These are phyloP conservation scores for Ceratobasidium theobromae DNA, from an alignment of 1,284 basidiomycete species.

Conservation along the genomic window DNA sequence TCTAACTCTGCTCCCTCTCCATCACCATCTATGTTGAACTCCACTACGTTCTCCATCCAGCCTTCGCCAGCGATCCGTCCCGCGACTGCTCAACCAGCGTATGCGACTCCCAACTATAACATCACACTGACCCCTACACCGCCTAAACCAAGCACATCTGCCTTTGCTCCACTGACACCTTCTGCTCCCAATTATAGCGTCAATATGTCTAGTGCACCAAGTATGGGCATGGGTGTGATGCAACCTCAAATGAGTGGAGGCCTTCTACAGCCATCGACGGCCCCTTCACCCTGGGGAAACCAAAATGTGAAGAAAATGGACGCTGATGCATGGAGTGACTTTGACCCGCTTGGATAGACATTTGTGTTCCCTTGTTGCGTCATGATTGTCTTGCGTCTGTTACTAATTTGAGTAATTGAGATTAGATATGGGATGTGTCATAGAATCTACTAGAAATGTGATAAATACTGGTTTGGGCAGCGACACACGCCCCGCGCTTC, in stretches of 20 bases:
- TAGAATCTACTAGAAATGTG: conserved; percentile 31
- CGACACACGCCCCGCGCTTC: background rate
- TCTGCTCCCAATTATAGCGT: conserved; percentile 27
- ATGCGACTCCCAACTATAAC: conserved; percentile 57
- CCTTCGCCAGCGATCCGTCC: conserved; percentile 31
- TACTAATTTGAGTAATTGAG: conserved; percentile 15
- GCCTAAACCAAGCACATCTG: conserved; percentile 30
- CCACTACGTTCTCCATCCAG: background rate
- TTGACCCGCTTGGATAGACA: conserved; percentile 64
- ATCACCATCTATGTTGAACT: background rate
- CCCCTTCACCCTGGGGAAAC: conserved; percentile 40
- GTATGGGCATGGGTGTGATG: conserved; percentile 29
- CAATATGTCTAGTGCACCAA: conserved; percentile 13
- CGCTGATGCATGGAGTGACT: conserved; percentile 71
- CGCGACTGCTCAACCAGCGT: conserved; percentile 32
- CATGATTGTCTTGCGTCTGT: conserved; percentile 15
- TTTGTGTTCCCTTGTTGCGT: background rate
- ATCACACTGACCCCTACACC: conserved; percentile 46
- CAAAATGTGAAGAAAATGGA: conserved; percentile 33
- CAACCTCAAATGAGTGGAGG: conserved; percentile 29
- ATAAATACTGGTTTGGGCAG: background rate
- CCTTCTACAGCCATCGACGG: conserved; percentile 29
- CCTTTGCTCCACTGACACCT: conserved; percentile 35
- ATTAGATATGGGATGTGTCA: conserved; percentile 15
- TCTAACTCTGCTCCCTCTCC: conserved; percentile 8